Conservation (phyloP, 208 protist species). For the Acanthamoeba comandoni region DNA sequence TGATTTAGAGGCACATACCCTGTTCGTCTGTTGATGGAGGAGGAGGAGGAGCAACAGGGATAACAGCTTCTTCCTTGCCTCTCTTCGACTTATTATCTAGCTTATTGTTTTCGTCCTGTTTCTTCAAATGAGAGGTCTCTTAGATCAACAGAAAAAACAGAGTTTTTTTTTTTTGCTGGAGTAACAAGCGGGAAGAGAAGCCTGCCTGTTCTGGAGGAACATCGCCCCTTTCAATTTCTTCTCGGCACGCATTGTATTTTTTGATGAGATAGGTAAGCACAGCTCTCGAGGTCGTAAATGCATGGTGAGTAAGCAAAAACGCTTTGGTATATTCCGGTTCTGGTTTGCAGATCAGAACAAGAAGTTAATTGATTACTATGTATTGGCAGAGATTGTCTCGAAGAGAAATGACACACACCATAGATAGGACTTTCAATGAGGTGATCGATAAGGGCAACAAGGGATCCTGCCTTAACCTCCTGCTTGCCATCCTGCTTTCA, state of each 20-base stretch:
- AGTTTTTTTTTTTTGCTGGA: too few species aligned
- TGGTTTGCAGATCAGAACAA: too few species aligned
- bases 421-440: slow-evolving; percentile 64
- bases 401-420: slow-evolving; percentile 11
- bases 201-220: background rate
- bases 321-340: slow-evolving; percentile 72
- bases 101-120: slow-evolving; percentile 66
- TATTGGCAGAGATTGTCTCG: too few species aligned
- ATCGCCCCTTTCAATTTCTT: slow-evolving; percentile 31
- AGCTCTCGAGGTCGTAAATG: slow-evolving; percentile 44
- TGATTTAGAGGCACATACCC: slow-evolving; percentile 4
- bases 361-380: too few species aligned
- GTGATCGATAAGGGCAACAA: slow-evolving; percentile 32
- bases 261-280: slow-evolving; percentile 58
- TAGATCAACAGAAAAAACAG: too few species aligned
- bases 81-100: background rate
- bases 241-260: slow-evolving; percentile 22
- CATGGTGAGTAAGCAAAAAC: slow-evolving; percentile 63
- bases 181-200: too few species aligned
- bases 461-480: slow-evolving; percentile 58
- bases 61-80: too few species aligned
- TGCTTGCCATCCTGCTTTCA: background rate
- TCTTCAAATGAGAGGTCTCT: slow-evolving; percentile 37
- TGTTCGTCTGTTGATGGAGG: slow-evolving; percentile 11
- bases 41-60: background rate